These are phyloP conservation scores for Platanthera zijinensis DNA, from an alignment of 106 monocot species.

Conservation along the genomic window DNA sequence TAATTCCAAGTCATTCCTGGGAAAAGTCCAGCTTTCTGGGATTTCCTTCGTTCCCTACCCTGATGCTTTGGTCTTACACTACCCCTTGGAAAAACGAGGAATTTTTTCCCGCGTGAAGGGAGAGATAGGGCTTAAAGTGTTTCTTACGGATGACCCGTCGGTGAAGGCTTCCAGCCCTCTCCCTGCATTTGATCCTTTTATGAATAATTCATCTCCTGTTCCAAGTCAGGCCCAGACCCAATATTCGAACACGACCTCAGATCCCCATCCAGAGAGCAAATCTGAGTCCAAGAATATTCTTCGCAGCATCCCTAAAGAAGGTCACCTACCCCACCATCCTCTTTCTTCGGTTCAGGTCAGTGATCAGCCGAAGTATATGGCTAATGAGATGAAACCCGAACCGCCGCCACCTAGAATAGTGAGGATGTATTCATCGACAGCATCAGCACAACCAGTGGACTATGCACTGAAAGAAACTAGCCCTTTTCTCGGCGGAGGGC, in stretches of 20 bases:
- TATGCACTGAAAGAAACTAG: slow-evolving; percentile 47
- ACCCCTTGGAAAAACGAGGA: slow-evolving; percentile 64
- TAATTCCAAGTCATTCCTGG: slow-evolving; percentile 45
- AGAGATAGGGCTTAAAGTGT: slow-evolving; percentile 69
- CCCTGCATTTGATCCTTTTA: slow-evolving; percentile 31
- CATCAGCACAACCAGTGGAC: slow-evolving; percentile 32
- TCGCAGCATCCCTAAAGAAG: slow-evolving; percentile 30
- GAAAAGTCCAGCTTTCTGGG: slow-evolving; percentile 57
- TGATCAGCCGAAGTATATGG: slow-evolving; percentile 21
- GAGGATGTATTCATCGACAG: slow-evolving; percentile 28
- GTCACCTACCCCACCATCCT: slow-evolving; percentile 23
- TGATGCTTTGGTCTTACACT: slow-evolving; percentile 59
- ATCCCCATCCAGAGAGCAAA: slow-evolving; percentile 14
- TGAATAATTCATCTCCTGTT: not conserved
- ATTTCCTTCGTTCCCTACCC: slow-evolving; percentile 59
- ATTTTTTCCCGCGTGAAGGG: slow-evolving; percentile 70
- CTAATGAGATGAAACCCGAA: slow-evolving; percentile 38
- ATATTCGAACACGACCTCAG: slow-evolving; percentile 3
- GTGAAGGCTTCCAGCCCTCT: slow-evolving; percentile 58
- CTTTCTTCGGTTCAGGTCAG: slow-evolving; percentile 17
- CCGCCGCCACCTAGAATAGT: slow-evolving; percentile 28
- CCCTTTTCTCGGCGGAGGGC: slow-evolving; percentile 24
- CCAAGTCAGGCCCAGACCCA: slow-evolving; percentile 9
- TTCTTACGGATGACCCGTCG: slow-evolving; percentile 70
- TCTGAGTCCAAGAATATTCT: slow-evolving; percentile 28